Conservation (phyloP, 345 rosid species). For the Nephelium lappaceum region DNA sequence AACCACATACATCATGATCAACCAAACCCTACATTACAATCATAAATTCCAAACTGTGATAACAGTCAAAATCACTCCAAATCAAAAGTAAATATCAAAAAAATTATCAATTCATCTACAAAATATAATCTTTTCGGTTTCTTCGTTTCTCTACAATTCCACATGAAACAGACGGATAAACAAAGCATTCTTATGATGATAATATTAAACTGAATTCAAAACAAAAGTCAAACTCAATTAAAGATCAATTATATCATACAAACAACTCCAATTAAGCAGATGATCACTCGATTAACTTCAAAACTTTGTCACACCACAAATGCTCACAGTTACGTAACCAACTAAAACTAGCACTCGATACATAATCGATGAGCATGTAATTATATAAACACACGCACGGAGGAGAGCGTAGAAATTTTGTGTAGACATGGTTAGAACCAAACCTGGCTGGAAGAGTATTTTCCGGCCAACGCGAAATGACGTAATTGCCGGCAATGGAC, state of each 20-base stretch:
- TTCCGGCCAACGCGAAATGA: not conserved
- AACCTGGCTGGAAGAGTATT: not conserved
- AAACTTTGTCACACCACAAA: not conserved
- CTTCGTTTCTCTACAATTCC: not conserved
- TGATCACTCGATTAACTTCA: not conserved
- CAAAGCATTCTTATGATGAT: not conserved
- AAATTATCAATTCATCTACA: not conserved
- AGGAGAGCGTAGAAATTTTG: not conserved
- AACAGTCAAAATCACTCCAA: not conserved
- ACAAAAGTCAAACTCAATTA: not conserved
- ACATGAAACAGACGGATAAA: not conserved
- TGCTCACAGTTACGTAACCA: not conserved
- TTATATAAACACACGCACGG: not conserved
- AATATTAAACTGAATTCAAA: not conserved
- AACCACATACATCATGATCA: not conserved
- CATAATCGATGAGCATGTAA: not conserved
- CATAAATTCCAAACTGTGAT: not conserved
- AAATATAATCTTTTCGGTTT: not conserved
- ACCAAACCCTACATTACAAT: not conserved
- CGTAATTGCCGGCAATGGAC: not conserved
- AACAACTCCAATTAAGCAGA: not conserved
- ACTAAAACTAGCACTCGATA: not conserved
- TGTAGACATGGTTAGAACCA: not conserved
- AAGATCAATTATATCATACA: not conserved
- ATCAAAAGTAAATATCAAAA: not conserved